Evolutionary conservation across 2,329 filamentous ascomycete genomes (phyloP).

Genomic region (Botrytis medusae): DNA sequence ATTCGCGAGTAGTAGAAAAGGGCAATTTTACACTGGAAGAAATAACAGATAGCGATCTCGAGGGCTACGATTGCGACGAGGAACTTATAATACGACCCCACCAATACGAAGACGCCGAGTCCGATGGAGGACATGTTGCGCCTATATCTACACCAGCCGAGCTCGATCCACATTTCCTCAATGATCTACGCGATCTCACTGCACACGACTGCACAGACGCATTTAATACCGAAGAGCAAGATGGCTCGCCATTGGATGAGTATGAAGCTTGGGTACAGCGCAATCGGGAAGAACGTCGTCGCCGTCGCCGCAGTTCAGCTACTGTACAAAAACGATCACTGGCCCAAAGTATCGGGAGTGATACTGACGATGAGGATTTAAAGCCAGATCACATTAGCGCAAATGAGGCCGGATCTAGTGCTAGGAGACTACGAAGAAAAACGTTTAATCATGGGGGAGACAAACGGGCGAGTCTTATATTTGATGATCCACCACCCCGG

Average conservation of each 20-base stretch:
- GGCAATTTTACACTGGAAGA: constrained; percentile 40
- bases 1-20: constrained; percentile 26
- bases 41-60: constrained; percentile 35
- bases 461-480: constrained; percentile 37
- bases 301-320: constrained; percentile 36
- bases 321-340: constrained; percentile 39
- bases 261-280: constrained; percentile 34
- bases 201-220: constrained; percentile 24
- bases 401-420: constrained; percentile 38
- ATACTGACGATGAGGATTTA: constrained; percentile 41
- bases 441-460: constrained; percentile 25
- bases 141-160: constrained; percentile 26
- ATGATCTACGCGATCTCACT: constrained; percentile 30
- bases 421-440: constrained; percentile 39
- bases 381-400: constrained; percentile 36
- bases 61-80: constrained; percentile 35
- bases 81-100: constrained; percentile 38
- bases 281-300: constrained; percentile 32
- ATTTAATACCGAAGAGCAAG: constrained; percentile 10
- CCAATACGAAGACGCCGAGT: constrained; percentile 40
- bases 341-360: constrained; percentile 39
- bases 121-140: constrained; percentile 31
- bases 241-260: constrained; percentile 27
- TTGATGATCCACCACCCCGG: constrained; percentile 40
- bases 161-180: constrained; percentile 30